Conservation (phyloP, 257 asterid species). For the Mitragyna speciosa region DNA sequence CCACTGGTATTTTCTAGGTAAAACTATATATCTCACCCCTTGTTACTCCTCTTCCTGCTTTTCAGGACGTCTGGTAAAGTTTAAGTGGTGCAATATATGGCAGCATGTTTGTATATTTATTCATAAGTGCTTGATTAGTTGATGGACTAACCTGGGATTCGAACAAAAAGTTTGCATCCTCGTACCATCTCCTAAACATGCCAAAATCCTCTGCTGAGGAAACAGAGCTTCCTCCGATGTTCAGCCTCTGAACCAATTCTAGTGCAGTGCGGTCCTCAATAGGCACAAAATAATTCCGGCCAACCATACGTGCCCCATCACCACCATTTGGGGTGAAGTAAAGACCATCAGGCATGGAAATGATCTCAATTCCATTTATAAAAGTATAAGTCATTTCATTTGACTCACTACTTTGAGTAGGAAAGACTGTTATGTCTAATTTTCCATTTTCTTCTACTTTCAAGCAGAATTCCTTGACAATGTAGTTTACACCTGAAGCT, state of each 20-base stretch:
- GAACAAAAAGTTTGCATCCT: constrained; percentile 39
- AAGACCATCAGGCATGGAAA: constrained; percentile 13
- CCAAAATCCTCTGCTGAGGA: constrained; percentile 21
- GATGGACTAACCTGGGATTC: constrained; percentile 22
- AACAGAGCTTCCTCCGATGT: constrained; percentile 17
- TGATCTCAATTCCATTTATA: constrained; percentile 21
- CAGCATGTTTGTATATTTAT: constrained; percentile 8
- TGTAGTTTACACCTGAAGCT: not conserved
- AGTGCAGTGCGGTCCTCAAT: constrained; percentile 22
- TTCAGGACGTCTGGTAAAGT: constrained; percentile 44
- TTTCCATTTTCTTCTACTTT: constrained; percentile 27
- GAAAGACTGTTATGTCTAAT: constrained; percentile 35
- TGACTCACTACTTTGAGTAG: constrained; percentile 15
- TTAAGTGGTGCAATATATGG: constrained; percentile 33
- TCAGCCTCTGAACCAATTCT: constrained; percentile 15
- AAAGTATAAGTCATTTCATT: not conserved
- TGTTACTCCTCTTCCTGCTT: not conserved
- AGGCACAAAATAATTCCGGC: not conserved
- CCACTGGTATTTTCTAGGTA: not conserved
- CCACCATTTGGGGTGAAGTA: not conserved
- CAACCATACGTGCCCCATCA: constrained; percentile 8
- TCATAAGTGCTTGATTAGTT: constrained; percentile 11
- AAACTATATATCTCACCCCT: not conserved
- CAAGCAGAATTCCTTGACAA: constrained; percentile 50
- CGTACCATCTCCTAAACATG: constrained; percentile 23